phyloP scores from a whole-genome alignment of 768 basidiomycete species.

The Mycena latifolia region DNA sequence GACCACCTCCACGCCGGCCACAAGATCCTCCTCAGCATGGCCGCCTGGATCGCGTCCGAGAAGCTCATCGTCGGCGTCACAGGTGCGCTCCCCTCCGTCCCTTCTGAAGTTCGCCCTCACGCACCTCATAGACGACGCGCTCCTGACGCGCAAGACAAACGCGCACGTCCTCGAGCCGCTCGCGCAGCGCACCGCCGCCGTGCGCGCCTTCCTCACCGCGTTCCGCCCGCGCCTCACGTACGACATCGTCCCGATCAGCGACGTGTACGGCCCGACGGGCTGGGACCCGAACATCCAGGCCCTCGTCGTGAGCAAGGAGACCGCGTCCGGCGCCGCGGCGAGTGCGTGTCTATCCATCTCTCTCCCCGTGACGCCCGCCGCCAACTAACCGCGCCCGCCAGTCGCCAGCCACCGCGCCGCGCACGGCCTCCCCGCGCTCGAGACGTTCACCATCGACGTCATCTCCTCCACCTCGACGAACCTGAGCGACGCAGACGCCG shows the following conservation, averaged over 20 bases:
- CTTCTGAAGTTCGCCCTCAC: neutral
- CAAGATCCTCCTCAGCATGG: constrained; percentile 96
- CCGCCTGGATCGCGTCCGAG: constrained; percentile 79
- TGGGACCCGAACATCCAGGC: constrained; percentile 92
- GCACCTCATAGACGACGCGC: constrained; percentile 66
- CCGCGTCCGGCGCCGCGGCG: constrained; percentile 76
- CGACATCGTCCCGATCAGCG: constrained; percentile 80
- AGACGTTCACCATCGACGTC: constrained; percentile 88
- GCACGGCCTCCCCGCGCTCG: constrained; percentile 68
- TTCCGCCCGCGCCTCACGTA: constrained; percentile 76
- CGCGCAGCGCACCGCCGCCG: constrained; percentile 62
- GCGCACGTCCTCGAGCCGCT: constrained; percentile 76
- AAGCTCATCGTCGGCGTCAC: constrained; percentile 94
- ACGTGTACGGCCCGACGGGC: constrained; percentile 94
- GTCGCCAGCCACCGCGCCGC: constrained; percentile 74
- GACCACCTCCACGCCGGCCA: constrained; percentile 98
- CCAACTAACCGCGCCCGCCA: constrained; percentile 42
- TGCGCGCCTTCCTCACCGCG: constrained; percentile 76
- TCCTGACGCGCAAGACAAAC: constrained; percentile 80
- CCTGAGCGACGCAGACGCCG: constrained; percentile 75
- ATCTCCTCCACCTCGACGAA: constrained; percentile 76
- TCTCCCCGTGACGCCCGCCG: too few species aligned
- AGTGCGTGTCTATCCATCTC: constrained; percentile 60
- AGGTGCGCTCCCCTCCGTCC: constrained; percentile 58
- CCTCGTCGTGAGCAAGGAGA: constrained; percentile 93